These are phyloP conservation scores for Scutellaria minor DNA, from an alignment of 257 asterid species.

Conservation along the genomic window DNA sequence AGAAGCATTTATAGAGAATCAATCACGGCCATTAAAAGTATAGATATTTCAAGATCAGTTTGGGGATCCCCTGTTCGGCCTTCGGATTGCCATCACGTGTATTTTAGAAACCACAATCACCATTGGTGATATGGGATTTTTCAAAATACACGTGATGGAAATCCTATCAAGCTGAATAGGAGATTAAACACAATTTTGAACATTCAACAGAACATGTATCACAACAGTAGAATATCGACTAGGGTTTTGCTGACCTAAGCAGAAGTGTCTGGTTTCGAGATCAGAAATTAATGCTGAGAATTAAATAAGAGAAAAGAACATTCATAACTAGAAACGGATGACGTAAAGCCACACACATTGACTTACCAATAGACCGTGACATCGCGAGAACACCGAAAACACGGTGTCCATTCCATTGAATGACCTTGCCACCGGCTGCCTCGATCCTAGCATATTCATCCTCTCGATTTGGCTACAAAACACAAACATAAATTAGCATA, in stretches of 20 bases:
- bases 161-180: too few relatives aligned
- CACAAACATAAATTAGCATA: neutral
- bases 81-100: too few relatives aligned
- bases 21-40: neutral
- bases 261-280: neutral
- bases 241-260: neutral
- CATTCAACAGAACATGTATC: too few relatives aligned
- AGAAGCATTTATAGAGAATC: neutral
- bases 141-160: too few relatives aligned
- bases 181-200: too few relatives aligned
- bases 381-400: constrained; percentile 94
- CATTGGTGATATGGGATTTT: too few relatives aligned
- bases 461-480: constrained; percentile 70
- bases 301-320: neutral
- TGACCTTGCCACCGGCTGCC: constrained; percentile 90
- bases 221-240: neutral
- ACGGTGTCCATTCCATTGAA: constrained; percentile 90
- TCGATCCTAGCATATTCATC: constrained; percentile 90
- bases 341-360: neutral
- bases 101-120: too few relatives aligned
- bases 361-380: constrained; percentile 91
- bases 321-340: too few relatives aligned
- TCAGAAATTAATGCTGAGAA: neutral
- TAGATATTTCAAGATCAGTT: neutral
- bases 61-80: neutral